Evolutionary conservation across 345 rosid species (phyloP).

Genomic region (Arabidopsis thaliana): DNA sequence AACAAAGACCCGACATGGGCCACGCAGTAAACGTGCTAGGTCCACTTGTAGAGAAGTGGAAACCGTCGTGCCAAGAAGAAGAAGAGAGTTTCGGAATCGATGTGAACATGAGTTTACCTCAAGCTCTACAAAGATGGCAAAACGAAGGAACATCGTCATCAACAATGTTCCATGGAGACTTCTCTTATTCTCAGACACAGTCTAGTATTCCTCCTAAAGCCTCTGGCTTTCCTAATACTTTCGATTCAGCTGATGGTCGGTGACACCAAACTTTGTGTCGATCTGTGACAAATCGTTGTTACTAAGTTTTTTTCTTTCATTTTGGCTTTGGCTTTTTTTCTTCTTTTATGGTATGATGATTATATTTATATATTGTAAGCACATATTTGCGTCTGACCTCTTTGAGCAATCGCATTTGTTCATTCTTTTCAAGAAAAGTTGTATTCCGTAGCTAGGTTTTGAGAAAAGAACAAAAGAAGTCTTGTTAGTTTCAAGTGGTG

Average conservation of each 20-base stretch:
- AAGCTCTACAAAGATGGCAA: slow-evolving; percentile 88
- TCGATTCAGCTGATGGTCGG: slow-evolving; percentile 68
- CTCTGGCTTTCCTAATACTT: slow-evolving; percentile 64
- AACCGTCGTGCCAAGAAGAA: slow-evolving; percentile 67
- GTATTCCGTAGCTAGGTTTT: slow-evolving; percentile 30
- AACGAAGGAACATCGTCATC: slow-evolving; percentile 70
- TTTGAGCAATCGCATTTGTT: slow-evolving; percentile 43
- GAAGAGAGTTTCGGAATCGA: slow-evolving; percentile 67
- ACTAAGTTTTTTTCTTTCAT: slow-evolving; percentile 7
- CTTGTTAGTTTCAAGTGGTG: background rate
- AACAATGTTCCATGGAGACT: slow-evolving; percentile 48
- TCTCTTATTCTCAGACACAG: slow-evolving; percentile 63
- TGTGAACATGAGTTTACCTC: slow-evolving; percentile 81
- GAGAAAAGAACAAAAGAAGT: background rate
- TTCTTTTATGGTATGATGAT: slow-evolving; percentile 24
- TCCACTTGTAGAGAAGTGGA: slow-evolving; percentile 91
- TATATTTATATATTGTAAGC: slow-evolving; percentile 30
- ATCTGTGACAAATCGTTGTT: slow-evolving; percentile 16
- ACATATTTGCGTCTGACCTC: slow-evolving; percentile 38
- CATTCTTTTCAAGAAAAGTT: slow-evolving; percentile 39
- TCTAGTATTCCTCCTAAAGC: slow-evolving; percentile 72
- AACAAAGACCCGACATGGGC: slow-evolving; percentile 92
- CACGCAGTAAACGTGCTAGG: slow-evolving; percentile 78
- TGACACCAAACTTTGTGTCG: slow-evolving; percentile 41
- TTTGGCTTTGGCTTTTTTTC: background rate